phyloP scores from a whole-genome alignment of 345 rosid genomes.

The Hypericum androsaemum region DNA sequence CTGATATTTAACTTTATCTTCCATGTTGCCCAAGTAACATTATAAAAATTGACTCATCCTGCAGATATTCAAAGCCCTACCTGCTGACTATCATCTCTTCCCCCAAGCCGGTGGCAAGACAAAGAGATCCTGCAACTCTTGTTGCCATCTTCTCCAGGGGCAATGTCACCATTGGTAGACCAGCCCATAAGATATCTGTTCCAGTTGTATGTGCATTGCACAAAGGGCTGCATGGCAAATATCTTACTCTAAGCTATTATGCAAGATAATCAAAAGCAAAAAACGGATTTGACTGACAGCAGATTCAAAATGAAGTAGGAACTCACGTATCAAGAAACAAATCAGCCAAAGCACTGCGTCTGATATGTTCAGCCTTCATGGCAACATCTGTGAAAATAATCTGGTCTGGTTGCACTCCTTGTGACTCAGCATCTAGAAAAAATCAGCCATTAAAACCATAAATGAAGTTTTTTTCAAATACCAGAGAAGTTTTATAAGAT shows the following conservation, averaged over 20 bases:
- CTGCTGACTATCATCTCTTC: constrained; percentile 83
- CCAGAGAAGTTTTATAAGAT: not conserved
- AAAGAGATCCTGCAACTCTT: not conserved
- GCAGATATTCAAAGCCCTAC: constrained; percentile 21
- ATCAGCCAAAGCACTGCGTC: not conserved
- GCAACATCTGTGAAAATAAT: not conserved
- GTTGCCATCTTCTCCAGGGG: not conserved
- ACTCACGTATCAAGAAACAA: constrained; percentile 28
- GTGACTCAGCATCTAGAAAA: not conserved
- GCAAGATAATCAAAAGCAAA: not conserved
- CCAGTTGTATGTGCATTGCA: not conserved
- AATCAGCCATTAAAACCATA: not conserved
- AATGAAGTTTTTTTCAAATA: not conserved
- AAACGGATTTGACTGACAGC: not conserved
- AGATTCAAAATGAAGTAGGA: not conserved
- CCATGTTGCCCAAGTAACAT: too few relatives aligned
- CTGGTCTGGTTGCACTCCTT: not conserved
- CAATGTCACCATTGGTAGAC: not conserved
- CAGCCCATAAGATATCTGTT: not conserved
- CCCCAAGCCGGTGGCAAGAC: not conserved
- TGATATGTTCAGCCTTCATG: not conserved
- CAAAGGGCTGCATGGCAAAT: constrained; percentile 23
- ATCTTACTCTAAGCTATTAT: constrained; percentile 2
- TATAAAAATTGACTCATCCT: too few relatives aligned
- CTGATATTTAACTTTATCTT: too few relatives aligned